Base-by-base conservation (phyloP, 495 filamentous ascomycete species). In the Rostrohypoxylon terebratum region DNA sequence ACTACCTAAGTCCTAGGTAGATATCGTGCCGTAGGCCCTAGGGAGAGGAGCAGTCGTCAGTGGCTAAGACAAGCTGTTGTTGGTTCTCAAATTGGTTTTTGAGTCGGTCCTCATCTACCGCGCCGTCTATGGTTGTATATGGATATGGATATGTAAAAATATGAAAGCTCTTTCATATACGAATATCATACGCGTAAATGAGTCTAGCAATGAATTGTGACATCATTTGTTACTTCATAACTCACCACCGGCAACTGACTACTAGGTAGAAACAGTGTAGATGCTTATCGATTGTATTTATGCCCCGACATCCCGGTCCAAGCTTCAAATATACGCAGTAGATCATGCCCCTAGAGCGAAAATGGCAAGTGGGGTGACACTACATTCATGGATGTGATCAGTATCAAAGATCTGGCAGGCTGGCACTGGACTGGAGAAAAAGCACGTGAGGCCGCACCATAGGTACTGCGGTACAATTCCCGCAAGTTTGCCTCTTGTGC, bases 401-500 rank as follows among this genome's bases (percentile, higher is more conserved):
- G 28, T 28, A 28, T 4, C 25, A n/a, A n/a, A n/a, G n/a, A n/a
- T n/a, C n/a, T n/a, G n/a, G n/a, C n/a, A n/a, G n/a, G n/a, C n/a
- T n/a, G 33, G 4, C 33, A 34, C 33, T 3, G 8, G 33, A 6
- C 45, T 48, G 16, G 13, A 51, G 47, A 51, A 25, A 28, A 28
- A 31, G 48, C 48, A 53, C 48, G 48, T 53, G 48, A 53, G 48
- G 21, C 16, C 48, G 48, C 48, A 53, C 16, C 13, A 40, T 20
- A 28, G 28, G 28, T n/a, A n/a, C n/a, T n/a, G n/a, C n/a, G n/a
- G n/a, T 28, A 13, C 36, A 59, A 59, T 55, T 36, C 51, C 31
- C 51, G 51, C 36, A 59, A 58, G 25, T 50, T 50, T 20, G 55
- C 55, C n/a, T 45, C 42, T 45, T 45, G 13, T 45, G 16, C 16